phyloP scores from a whole-genome alignment of 345 rosid genomes.

The Ricinus communis region DNA sequence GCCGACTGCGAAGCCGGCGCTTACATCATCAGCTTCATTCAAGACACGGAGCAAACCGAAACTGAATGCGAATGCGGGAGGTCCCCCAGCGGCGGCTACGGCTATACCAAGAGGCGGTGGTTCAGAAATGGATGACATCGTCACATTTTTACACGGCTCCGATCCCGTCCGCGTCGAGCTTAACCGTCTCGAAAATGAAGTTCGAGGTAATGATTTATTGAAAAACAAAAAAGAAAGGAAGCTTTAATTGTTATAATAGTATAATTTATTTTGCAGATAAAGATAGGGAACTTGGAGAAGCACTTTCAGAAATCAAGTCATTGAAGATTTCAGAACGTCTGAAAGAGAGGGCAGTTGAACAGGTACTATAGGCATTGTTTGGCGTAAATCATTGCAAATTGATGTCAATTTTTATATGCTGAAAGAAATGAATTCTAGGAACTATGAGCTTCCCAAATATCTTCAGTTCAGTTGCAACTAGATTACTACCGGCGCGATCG shows the following conservation, averaged over 20 bases:
- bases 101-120: conserved; percentile 30
- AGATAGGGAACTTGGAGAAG: conserved; percentile 50
- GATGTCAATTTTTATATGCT: no score
- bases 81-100: background rate
- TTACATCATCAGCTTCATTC: conserved; percentile 41
- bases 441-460: no score
- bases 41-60: conserved; percentile 40
- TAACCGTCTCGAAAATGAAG: conserved; percentile 47
- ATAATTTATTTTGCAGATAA: conserved; percentile 44
- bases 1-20: conserved; percentile 10
- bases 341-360: conserved; percentile 51
- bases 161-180: conserved; percentile 57
- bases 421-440: no score
- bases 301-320: conserved; percentile 43
- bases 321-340: conserved; percentile 42
- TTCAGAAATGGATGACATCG: conserved; percentile 43
- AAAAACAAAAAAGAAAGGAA: no score
- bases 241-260: no score
- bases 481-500: no score
- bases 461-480: no score
- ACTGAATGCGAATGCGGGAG: conserved; percentile 9
- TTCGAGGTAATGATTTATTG: background rate
- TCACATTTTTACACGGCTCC: conserved; percentile 49
- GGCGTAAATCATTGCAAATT: no score
- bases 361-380: conserved; percentile 34